Percentiles rank a stretch among this genome's conserved stretches.
These are phyloP conservation scores for Alternaria conjuncta DNA, from an alignment of 2,329 filamentous ascomycete genomes.

Conservation along the genomic window DNA sequence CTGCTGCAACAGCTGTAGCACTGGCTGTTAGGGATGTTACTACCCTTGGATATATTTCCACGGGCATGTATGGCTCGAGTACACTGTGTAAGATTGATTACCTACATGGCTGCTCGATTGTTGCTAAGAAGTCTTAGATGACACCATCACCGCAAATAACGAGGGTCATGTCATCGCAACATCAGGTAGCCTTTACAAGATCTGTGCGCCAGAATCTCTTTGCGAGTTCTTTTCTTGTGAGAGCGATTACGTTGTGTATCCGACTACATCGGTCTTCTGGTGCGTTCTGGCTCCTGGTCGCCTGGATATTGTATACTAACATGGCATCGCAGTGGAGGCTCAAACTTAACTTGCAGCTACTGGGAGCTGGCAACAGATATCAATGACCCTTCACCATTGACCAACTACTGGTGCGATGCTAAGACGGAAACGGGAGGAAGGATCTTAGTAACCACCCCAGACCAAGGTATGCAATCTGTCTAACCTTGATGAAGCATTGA, in stretches of 20 bases:
- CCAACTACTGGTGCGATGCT: slow-evolving; percentile 23
- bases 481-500: neutral
- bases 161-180: slow-evolving; percentile 13
- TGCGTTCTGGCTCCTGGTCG: neutral
- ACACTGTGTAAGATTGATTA: slow-evolving; percentile 11
- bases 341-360: slow-evolving; percentile 14
- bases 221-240: slow-evolving; percentile 19
- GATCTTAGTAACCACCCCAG: slow-evolving; percentile 14
- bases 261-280: slow-evolving; percentile 10
- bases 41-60: slow-evolving; percentile 17
- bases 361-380: slow-evolving; percentile 15
- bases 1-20: slow-evolving; percentile 13
- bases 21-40: slow-evolving; percentile 11
- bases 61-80: slow-evolving; percentile 7
- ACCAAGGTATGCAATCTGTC: neutral
- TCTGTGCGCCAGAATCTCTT: slow-evolving; percentile 5
- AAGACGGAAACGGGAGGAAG: slow-evolving; percentile 7
- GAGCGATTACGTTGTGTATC: slow-evolving; percentile 6
- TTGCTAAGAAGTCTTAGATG: slow-evolving; percentile 12
- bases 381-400: slow-evolving; percentile 12
- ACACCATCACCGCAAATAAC: slow-evolving; percentile 14
- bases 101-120: too few species aligned
- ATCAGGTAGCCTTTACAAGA: slow-evolving; percentile 9
- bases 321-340: slow-evolving; percentile 2
- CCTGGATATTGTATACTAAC: neutral